Conservation (phyloP, 371 early-diverging fungal genomes). For the Parasitella parasitica region DNA sequence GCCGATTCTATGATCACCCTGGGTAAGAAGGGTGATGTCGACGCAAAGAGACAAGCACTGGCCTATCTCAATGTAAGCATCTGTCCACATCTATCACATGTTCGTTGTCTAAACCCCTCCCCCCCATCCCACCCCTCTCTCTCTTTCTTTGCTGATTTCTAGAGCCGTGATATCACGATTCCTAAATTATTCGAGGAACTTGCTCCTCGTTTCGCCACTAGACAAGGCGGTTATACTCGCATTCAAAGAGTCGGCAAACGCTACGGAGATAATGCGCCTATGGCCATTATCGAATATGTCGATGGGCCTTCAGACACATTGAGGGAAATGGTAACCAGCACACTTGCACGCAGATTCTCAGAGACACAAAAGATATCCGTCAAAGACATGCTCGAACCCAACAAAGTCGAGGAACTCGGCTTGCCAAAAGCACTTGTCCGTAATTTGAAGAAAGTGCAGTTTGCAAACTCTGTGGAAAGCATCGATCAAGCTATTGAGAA, state of each 20-base stretch:
- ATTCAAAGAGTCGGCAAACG: slow-evolving; percentile 80
- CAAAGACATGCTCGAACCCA: slow-evolving; percentile 26
- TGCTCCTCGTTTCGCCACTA: slow-evolving; percentile 78
- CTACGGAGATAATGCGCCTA: slow-evolving; percentile 85
- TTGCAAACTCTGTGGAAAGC: slow-evolving; percentile 28
- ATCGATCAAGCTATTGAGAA: slow-evolving; percentile 34
- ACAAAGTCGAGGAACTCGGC: slow-evolving; percentile 21
- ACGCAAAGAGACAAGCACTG: slow-evolving; percentile 65
- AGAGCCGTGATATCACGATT: slow-evolving; percentile 69
- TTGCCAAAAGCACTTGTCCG: slow-evolving; percentile 37
- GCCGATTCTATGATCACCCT: slow-evolving; percentile 88
- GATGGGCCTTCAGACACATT: slow-evolving; percentile 64
- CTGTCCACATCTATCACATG: not conserved
- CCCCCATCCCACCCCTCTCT: too few relatives aligned
- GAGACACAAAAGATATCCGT: slow-evolving; percentile 22
- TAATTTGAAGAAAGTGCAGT: slow-evolving; percentile 46
- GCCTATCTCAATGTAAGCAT: slow-evolving; percentile 56
- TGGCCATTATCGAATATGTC: slow-evolving; percentile 88
- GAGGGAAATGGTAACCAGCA: slow-evolving; percentile 51
- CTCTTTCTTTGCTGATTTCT: slow-evolving; percentile 2
- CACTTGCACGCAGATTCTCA: slow-evolving; percentile 40
- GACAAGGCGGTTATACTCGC: slow-evolving; percentile 91
- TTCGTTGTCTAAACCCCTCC: too few relatives aligned
- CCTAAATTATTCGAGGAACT: slow-evolving; percentile 86
- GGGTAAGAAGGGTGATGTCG: slow-evolving; percentile 69